Percentiles rank a stretch among this genome's conserved stretches.
Conservation (phyloP, 2,329 filamentous ascomycete species). For the Spiromastix sp. region DNA sequence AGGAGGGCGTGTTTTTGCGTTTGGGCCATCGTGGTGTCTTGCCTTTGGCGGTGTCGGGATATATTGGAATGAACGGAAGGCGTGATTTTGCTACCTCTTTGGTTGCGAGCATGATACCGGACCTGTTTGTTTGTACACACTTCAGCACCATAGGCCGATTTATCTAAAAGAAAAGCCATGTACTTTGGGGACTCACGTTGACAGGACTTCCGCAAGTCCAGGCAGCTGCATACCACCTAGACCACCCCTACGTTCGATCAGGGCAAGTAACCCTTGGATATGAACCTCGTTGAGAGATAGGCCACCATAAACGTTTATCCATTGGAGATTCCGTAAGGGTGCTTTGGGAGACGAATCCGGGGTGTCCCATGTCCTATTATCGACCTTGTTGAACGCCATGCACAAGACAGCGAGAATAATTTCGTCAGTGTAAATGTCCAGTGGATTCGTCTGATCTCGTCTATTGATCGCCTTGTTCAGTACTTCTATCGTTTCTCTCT, state of each 20-base stretch:
- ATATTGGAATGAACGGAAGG: conserved; percentile 15
- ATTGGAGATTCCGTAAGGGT: conserved; percentile 17
- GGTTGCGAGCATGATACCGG: conserved; percentile 16
- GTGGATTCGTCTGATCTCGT: conserved; percentile 11
- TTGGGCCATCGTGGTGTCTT: conserved; percentile 13
- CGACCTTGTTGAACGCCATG: conserved; percentile 18
- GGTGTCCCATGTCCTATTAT: conserved; percentile 11
- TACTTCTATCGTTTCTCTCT: conserved; percentile 17
- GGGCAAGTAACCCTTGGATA: conserved; percentile 16
- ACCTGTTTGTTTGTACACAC: conserved; percentile 9
- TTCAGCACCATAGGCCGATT: not conserved
- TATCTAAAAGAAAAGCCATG: not conserved
- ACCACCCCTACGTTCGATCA: conserved; percentile 26
- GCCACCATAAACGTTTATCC: conserved; percentile 18
- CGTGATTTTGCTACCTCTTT: conserved; percentile 15
- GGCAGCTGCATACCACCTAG: conserved; percentile 25
- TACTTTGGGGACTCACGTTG: conserved; percentile 23
- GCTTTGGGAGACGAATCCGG: conserved; percentile 15
- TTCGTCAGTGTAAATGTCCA: conserved; percentile 16
- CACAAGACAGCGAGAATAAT: conserved; percentile 19
- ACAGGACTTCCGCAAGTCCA: conserved; percentile 27
- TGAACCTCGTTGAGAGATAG: conserved; percentile 17
- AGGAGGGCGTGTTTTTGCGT: too few relatives aligned
- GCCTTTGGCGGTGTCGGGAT: conserved; percentile 11
- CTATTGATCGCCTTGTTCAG: conserved; percentile 19